A percentile compares a stretch with the other conserved stretches of the same genome.
These are phyloP conservation scores for Leccinum ochraceum DNA, from an alignment of 768 basidiomycete species.

Conservation along the genomic window DNA sequence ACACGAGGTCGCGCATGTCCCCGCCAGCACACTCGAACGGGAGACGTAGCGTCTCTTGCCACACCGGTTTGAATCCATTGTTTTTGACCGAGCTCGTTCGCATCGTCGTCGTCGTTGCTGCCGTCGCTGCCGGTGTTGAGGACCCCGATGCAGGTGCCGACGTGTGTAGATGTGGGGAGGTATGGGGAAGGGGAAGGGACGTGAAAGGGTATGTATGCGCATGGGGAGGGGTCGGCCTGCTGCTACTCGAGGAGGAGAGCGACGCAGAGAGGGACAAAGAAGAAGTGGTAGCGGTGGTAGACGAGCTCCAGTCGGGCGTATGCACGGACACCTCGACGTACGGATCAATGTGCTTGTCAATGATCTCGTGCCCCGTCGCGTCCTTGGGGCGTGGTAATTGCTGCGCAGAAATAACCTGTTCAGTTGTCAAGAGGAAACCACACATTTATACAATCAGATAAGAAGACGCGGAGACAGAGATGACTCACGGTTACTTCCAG, in stretches of 20 bases:
- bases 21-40: constrained; percentile 73
- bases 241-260: not conserved
- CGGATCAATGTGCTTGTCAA: constrained; percentile 64
- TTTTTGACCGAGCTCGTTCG: constrained; percentile 71
- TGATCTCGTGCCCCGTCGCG: constrained; percentile 57
- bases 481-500: constrained; percentile 62
- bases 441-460: not conserved
- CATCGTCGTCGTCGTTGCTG: constrained; percentile 49
- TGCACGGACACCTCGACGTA: constrained; percentile 81
- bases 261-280: not conserved
- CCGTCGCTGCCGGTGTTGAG: not conserved
- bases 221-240: not conserved
- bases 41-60: constrained; percentile 69
- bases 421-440: constrained; percentile 2
- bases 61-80: constrained; percentile 91
- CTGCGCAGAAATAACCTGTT: constrained; percentile 80
- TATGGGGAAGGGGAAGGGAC: not conserved
- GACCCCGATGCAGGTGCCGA: not conserved
- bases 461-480: not conserved
- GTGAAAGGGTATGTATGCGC: not conserved
- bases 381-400: constrained; percentile 80
- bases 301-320: constrained; percentile 65
- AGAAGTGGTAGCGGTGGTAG: not conserved
- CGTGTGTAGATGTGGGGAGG: not conserved
- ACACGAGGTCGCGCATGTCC: constrained; percentile 80